Conservation (phyloP, 352 stramenopile species). For the Globisporangium mamillatum region DNA sequence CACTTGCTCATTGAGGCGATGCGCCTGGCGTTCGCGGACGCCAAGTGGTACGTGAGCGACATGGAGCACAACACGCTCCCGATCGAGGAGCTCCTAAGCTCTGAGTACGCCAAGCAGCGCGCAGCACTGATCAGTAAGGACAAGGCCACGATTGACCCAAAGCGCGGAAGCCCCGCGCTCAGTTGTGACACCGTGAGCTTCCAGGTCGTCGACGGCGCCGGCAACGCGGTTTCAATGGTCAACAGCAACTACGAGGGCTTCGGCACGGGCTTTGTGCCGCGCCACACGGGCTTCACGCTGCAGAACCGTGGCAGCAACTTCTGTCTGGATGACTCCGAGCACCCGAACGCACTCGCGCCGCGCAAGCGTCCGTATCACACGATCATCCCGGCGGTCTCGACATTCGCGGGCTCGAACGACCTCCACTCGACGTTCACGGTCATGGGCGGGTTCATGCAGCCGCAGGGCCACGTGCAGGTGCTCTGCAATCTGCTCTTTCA, state of each 20-base stretch:
- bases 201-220: conserved; percentile 93
- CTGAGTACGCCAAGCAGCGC: conserved; percentile 64
- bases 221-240: conserved; percentile 97
- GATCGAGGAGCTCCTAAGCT: conserved; percentile 73
- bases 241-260: conserved; percentile 99
- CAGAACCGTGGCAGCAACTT: conserved; percentile 98
- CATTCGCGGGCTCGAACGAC: conserved; percentile 79
- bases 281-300: conserved; percentile 93
- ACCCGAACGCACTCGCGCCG: conserved; percentile 91
- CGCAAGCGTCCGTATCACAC: conserved; percentile 97
- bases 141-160: conserved; percentile 49
- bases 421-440: conserved; percentile 92
- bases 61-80: conserved; percentile 62
- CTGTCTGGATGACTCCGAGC: conserved; percentile 63
- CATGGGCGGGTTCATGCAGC: conserved; percentile 96
- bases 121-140: conserved; percentile 36
- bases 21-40: conserved; percentile 92
- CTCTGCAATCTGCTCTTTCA: conserved; percentile 88
- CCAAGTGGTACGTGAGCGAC: conserved; percentile 84
- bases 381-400: conserved; percentile 96
- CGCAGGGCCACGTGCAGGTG: conserved; percentile 95
- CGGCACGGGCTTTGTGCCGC: conserved; percentile 92
- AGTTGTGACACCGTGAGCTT: conserved; percentile 93
- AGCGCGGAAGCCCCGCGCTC: conserved; percentile 56
- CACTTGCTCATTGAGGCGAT: conserved; percentile 93